phyloP scores from a whole-genome alignment of 1,284 basidiomycete species.

The Malassezia caprae region DNA sequence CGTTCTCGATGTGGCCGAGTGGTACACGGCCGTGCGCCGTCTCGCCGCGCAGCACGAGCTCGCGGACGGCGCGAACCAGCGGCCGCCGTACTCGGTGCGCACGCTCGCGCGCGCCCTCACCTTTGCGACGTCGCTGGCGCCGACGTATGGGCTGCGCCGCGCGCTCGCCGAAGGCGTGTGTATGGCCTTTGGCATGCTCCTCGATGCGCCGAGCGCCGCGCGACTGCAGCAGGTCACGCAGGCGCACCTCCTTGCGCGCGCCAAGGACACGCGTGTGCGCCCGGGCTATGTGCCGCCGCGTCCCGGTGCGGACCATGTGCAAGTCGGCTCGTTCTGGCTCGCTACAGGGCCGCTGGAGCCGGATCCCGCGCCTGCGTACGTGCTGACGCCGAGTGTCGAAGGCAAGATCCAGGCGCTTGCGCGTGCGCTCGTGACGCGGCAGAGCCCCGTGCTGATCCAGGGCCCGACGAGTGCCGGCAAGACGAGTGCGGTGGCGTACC shows the following conservation, averaged over 20 bases:
- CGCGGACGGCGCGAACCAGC: conserved; percentile 83
- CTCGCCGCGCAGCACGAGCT: conserved; percentile 70
- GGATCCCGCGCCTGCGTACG: conserved; percentile 63
- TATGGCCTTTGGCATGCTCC: conserved; percentile 94
- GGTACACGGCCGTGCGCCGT: conserved; percentile 74
- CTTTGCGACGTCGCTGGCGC: conserved; percentile 74
- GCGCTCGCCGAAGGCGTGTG: conserved; percentile 90
- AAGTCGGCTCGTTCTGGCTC: conserved; percentile 85
- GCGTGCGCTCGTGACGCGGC: conserved; percentile 74
- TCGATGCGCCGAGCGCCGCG: conserved; percentile 66
- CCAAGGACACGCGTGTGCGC: conserved; percentile 57
- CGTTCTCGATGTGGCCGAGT: conserved; percentile 82
- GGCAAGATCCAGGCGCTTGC: conserved; percentile 84
- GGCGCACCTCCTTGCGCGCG: conserved; percentile 63
- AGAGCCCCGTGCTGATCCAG: conserved; percentile 92
- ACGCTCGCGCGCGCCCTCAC: conserved; percentile 83
- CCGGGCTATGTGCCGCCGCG: conserved; percentile 30
- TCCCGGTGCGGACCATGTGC: conserved; percentile 51
- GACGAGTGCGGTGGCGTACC: conserved; percentile 91
- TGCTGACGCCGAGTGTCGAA: conserved; percentile 94
- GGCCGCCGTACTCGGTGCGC: conserved; percentile 96
- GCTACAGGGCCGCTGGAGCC: conserved; percentile 60
- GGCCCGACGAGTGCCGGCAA: conserved; percentile 96
- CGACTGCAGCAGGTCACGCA: conserved; percentile 58
- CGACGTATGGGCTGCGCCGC: conserved; percentile 64